Evolutionary conservation across 2,329 filamentous ascomycete genomes (phyloP).

Genomic region (Colletotrichum gloeosporioides): DNA sequence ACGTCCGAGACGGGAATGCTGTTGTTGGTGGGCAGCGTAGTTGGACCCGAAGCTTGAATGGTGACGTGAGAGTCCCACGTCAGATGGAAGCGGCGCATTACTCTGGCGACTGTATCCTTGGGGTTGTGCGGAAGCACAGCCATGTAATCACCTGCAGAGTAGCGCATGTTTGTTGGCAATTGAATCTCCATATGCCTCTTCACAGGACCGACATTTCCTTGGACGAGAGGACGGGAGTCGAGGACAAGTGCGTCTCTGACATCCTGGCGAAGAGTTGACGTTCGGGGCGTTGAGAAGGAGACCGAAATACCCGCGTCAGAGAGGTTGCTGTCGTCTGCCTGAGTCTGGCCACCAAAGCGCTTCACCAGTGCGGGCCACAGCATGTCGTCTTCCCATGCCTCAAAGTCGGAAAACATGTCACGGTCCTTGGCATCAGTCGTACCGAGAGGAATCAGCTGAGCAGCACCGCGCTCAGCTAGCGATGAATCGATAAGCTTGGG

Average conservation of each 20-base stretch:
- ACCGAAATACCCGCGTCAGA: conserved; percentile 45
- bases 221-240: conserved; percentile 53
- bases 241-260: conserved; percentile 65
- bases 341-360: conserved; percentile 56
- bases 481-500: conserved; percentile 66
- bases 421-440: conserved; percentile 66
- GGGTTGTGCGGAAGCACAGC: conserved; percentile 76
- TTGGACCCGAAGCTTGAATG: conserved; percentile 57
- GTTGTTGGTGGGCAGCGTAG: conserved; percentile 59
- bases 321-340: conserved; percentile 29
- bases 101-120: conserved; percentile 63
- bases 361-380: conserved; percentile 56
- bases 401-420: conserved; percentile 72
- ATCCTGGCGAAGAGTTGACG: conserved; percentile 64
- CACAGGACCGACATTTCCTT: conserved; percentile 48
- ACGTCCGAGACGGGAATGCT: conserved; percentile 68
- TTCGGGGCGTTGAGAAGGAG: conserved; percentile 57
- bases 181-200: conserved; percentile 73
- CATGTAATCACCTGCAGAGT: conserved; percentile 78
- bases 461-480: conserved; percentile 43
- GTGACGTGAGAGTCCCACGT: conserved; percentile 73
- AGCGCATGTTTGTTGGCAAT: conserved; percentile 69
- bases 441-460: conserved; percentile 49
- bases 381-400: conserved; percentile 68
- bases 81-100: conserved; percentile 69